Conservation (phyloP, 208 protist species). For the Wallacemonas rigidus region DNA sequence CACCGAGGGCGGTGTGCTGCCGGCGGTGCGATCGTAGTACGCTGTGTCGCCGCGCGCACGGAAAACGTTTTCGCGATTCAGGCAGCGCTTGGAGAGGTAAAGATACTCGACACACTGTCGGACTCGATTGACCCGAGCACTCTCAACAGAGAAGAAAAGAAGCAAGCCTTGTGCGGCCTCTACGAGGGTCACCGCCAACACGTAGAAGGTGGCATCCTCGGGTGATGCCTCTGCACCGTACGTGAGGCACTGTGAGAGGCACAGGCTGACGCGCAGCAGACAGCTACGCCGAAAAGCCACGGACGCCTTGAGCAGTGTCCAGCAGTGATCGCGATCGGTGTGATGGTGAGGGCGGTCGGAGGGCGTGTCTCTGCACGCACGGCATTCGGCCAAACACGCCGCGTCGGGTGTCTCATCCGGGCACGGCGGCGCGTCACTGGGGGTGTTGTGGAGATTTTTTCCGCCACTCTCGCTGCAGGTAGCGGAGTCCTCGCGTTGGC, state of each 20-base stretch:
- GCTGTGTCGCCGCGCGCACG: not conserved
- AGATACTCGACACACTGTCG: slow-evolving; percentile 11
- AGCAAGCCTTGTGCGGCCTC: not conserved
- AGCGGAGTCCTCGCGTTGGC: not conserved
- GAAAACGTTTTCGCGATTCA: not conserved
- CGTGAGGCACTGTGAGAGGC: slow-evolving; percentile 7
- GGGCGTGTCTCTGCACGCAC: too few species aligned
- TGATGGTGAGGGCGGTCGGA: too few species aligned
- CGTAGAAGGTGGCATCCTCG: not conserved
- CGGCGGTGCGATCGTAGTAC: slow-evolving; percentile 1
- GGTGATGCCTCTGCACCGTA: not conserved
- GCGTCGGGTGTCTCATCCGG: not conserved
- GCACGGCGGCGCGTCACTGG: not conserved
- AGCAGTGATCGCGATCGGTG: not conserved
- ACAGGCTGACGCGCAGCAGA: not conserved
- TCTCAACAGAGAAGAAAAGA: not conserved
- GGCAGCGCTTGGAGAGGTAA: not conserved
- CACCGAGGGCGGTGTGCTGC: not conserved
- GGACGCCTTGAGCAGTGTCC: not conserved
- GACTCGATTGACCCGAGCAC: not conserved
- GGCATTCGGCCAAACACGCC: not conserved
- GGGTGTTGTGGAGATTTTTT: too few species aligned
- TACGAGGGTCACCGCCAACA: not conserved
- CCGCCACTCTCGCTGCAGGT: too few species aligned
- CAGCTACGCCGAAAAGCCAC: not conserved